A percentile compares a stretch with the other conserved stretches of the same genome.
Conservation (phyloP, 140 eudicot species). For the Anethum foeniculum region DNA sequence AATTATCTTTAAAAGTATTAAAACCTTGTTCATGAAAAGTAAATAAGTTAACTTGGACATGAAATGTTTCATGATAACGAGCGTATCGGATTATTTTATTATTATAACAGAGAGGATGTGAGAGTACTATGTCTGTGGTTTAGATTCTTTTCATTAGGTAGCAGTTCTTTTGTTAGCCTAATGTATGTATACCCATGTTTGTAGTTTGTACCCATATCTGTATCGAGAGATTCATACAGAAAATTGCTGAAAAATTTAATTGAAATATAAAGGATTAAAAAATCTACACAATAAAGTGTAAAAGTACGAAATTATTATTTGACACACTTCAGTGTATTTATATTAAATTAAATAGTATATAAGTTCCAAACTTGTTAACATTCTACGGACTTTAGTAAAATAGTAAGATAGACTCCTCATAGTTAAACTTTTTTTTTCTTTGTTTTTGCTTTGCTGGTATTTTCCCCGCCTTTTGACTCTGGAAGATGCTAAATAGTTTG, state of each 20-base stretch:
- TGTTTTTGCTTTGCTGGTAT: background rate
- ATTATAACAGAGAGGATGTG: background rate
- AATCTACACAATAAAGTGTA: background rate
- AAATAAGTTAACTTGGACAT: background rate
- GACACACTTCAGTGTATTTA: background rate
- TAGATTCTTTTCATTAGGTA: background rate
- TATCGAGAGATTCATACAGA: background rate
- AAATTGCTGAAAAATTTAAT: background rate
- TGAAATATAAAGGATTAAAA: background rate
- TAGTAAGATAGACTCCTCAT: background rate
- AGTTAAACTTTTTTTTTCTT: background rate
- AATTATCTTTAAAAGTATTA: background rate
- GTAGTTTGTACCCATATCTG: background rate
- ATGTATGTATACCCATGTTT: background rate
- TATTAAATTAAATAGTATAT: background rate
- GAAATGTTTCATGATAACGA: no score
- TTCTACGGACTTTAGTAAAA: background rate
- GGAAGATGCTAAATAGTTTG: background rate
- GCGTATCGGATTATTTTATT: background rate
- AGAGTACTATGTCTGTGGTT: background rate
- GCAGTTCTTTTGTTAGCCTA: background rate
- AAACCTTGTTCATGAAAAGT: background rate
- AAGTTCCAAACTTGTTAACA: background rate
- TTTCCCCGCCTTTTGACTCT: background rate
- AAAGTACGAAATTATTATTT: background rate